Percentiles rank a stretch among this genome's conserved stretches.
Conservation (phyloP, 202 grass and related monocot genomes). For the Sporobolus alterniflorus region DNA sequence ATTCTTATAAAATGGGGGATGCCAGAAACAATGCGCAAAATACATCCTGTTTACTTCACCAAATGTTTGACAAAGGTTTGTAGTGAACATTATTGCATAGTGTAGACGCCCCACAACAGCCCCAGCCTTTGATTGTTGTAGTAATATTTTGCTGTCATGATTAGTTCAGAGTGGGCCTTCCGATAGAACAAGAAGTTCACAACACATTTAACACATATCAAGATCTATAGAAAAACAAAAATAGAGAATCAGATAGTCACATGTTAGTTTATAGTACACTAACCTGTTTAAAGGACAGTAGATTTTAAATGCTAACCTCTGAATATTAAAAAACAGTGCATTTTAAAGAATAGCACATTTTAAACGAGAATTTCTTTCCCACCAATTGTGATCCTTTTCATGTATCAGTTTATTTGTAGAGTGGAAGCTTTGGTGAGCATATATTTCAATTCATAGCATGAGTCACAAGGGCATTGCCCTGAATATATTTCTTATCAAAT, state of each 20-base stretch:
- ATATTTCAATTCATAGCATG: constrained; percentile 17
- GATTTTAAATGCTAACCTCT: neutral
- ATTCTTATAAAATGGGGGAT: constrained; percentile 96
- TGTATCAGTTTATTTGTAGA: constrained; percentile 20
- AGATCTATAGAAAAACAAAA: neutral
- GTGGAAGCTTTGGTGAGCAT: neutral
- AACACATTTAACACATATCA: neutral
- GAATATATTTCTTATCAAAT: neutral
- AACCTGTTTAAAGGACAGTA: neutral
- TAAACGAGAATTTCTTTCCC: neutral
- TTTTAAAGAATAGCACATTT: neutral
- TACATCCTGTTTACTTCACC: constrained; percentile 91
- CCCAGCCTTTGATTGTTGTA: neutral
- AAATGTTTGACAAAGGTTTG: constrained; percentile 90
- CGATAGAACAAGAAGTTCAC: neutral
- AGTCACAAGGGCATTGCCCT: constrained; percentile 15
- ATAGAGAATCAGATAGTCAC: constrained; percentile 13
- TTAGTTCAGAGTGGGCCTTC: neutral
- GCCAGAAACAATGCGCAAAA: constrained; percentile 75
- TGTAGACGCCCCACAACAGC: neutral
- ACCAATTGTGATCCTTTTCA: neutral
- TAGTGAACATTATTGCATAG: neutral
- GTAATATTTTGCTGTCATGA: neutral
- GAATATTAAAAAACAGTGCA: neutral
- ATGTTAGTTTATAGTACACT: neutral